A percentile compares a stretch with the other conserved stretches of the same genome.
Conservation (phyloP, 805 yeast species). For the Wickerhamiella allomyrinae region DNA sequence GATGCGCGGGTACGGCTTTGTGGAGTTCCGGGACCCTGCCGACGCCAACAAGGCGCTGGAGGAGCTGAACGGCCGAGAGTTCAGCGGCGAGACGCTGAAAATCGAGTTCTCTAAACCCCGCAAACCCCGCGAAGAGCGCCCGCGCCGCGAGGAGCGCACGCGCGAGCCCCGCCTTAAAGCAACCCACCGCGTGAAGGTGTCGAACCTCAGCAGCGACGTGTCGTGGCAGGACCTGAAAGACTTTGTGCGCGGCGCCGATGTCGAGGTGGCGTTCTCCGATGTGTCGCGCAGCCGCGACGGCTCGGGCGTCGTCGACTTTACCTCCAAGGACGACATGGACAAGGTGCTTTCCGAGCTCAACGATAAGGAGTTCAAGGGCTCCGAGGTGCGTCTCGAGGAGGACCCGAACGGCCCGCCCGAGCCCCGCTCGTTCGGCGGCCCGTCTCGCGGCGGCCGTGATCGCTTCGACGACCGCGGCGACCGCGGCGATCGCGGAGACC, state of each 20-base stretch:
- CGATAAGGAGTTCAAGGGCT: constrained; percentile 58
- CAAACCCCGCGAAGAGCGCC: constrained; percentile 17
- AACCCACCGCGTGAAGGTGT: constrained; percentile 16
- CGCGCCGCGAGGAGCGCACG: constrained; percentile 16
- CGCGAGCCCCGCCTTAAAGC: constrained; percentile 16
- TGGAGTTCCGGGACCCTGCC: constrained; percentile 42
- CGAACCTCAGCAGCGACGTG: constrained; percentile 10
- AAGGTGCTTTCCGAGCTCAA: constrained; percentile 69
- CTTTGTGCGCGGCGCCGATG: constrained; percentile 49
- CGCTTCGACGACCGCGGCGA: constrained; percentile 22
- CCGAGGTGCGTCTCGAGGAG: constrained; percentile 53
- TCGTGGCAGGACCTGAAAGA: constrained; percentile 48
- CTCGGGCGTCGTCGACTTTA: constrained; percentile 67
- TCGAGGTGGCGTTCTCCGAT: constrained; percentile 27
- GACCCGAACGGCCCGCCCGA: constrained; percentile 36
- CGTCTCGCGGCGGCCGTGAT: constrained; percentile 33
- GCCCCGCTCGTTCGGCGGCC: constrained; percentile 34
- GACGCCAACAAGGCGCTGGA: constrained; percentile 52
- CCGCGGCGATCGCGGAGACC: constrained; percentile 15
- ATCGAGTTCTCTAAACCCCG: constrained; percentile 25
- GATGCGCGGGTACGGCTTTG: constrained; percentile 51
- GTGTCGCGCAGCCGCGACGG: constrained; percentile 26
- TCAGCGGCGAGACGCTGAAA: constrained; percentile 24
- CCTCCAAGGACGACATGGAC: constrained; percentile 83
- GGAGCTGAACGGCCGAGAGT: constrained; percentile 31